A percentile compares a stretch with the other conserved stretches of the same genome.
Conservation (phyloP, 2,329 filamentous ascomycete species). For the Sporothrix variecibatus region DNA sequence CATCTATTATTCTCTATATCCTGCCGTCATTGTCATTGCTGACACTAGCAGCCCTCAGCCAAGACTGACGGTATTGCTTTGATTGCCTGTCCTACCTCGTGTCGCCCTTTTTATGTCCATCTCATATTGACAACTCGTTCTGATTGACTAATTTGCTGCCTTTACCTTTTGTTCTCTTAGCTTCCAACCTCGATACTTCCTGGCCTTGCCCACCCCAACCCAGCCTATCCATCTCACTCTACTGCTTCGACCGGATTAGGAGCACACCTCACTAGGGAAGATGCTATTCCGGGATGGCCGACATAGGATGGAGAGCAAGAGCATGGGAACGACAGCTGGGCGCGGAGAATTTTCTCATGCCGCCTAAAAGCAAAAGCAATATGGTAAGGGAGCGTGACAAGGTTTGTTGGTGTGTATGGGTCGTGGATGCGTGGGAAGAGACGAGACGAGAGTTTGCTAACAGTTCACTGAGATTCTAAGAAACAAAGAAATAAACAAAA, state of each 20-base stretch:
- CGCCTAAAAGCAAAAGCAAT: conserved; percentile 7
- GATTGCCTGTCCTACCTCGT: neutral
- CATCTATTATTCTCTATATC: neutral
- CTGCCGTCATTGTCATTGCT: conserved; percentile 20
- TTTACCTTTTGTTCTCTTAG: neutral
- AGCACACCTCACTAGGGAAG: neutral
- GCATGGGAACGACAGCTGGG: neutral
- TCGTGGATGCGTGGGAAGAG: neutral
- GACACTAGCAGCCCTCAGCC: neutral
- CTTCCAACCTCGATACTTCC: neutral
- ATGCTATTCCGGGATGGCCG: conserved; percentile 6
- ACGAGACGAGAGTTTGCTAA: neutral
- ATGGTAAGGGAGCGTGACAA: conserved; percentile 8
- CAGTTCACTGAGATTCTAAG: neutral
- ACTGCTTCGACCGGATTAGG: neutral
- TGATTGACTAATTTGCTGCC: neutral
- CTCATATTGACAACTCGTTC: neutral
- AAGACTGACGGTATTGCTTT: conserved; percentile 17
- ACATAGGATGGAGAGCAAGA: neutral
- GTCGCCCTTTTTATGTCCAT: neutral
- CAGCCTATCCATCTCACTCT: neutral
- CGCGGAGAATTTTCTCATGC: conserved; percentile 16
- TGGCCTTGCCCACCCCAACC: neutral
- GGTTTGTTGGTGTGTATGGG: neutral
- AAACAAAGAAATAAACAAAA: neutral